Evolutionary conservation across 1,139 yeast species (phyloP), one percentile per base, ranked within the genome.

Genomic region (Candida sp.): DNA sequence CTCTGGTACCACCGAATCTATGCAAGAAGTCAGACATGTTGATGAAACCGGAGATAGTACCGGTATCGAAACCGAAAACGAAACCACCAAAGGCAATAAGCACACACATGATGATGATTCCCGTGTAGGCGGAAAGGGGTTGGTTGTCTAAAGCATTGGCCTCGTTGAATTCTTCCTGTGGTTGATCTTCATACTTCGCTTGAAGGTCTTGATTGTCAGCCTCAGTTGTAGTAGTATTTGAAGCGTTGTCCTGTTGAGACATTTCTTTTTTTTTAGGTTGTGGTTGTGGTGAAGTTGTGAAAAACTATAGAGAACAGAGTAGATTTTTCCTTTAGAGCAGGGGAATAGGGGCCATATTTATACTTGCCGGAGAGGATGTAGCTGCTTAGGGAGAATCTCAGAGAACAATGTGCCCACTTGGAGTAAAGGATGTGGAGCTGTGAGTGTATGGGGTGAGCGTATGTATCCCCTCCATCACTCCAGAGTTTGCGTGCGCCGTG

Each of bases 201-300:
- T 92, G 96, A 46, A 90, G 72, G 1, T 65, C 75, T 63, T 92
- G 91, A 52, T 91, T 80, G 65, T 91, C 97, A 1, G 81, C 85
- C 64, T 88, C 90, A 27, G 96, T 90, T 57, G 54, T 49, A 9
- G 57, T 50, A 31, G 57, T 45, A 27, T 38, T 47, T 28, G 55
- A 52, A 35, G 34, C 46, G 26, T 47, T 27, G 30, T 48, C 49
- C 41, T 49, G 53, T 25, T 32, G 47, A 9, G 57, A 50, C 55
- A 54, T 54, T 22, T 31, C 42, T 31, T 26, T 39, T 27, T 17
- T 39, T 46, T 46, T 26, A 8, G 12, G 8, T 28, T 40, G 33
- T 47, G 34, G 17, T 27, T 7, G 32, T 33, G 40, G 40, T 27
- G 48, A 38, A 37, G 48, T n/a, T 25, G 25, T 23, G 28, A 35